Conservation (phyloP, 805 yeast species). For the Kluyveromyces wickerhamii region DNA sequence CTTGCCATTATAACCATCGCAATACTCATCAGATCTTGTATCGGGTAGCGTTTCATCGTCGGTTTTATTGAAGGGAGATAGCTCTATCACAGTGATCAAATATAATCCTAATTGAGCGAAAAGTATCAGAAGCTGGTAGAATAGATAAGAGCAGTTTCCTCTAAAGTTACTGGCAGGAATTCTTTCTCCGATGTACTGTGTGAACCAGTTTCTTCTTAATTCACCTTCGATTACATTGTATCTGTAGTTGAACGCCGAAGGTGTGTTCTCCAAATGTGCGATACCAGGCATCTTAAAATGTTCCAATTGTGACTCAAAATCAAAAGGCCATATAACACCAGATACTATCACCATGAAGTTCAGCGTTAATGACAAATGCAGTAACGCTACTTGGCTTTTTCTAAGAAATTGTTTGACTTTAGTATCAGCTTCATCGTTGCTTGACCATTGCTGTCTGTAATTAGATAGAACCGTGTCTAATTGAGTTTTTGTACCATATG, state of each 20-base stretch:
- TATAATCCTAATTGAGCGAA: constrained; percentile 21
- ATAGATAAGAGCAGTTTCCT: constrained; percentile 27
- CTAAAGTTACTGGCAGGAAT: constrained; percentile 28
- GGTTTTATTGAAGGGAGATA: constrained; percentile 2
- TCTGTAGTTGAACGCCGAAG: constrained; percentile 23
- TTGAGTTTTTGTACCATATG: constrained; percentile 33
- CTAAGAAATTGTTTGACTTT: not conserved
- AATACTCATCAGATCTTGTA: constrained; percentile 9
- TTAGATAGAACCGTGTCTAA: constrained; percentile 16
- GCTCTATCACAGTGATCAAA: constrained; percentile 12
- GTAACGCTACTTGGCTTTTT: not conserved
- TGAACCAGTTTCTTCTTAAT: constrained; percentile 30
- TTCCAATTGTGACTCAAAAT: constrained; percentile 31
- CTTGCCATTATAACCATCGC: constrained; percentile 42
- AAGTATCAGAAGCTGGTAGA: constrained; percentile 23
- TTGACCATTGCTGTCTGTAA: constrained; percentile 9
- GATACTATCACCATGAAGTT: constrained; percentile 16
- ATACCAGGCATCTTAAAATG: constrained; percentile 10
- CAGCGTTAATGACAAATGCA: constrained; percentile 13
- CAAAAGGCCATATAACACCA: constrained; percentile 24
- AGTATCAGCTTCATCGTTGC: not conserved
- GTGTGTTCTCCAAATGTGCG: constrained; percentile 22
- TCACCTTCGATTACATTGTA: constrained; percentile 25
- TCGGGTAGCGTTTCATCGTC: constrained; percentile 2
- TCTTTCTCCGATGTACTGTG: constrained; percentile 43